phyloP scores from a whole-genome alignment of 2,329 filamentous ascomycete species.

The Fusarium foetens region DNA sequence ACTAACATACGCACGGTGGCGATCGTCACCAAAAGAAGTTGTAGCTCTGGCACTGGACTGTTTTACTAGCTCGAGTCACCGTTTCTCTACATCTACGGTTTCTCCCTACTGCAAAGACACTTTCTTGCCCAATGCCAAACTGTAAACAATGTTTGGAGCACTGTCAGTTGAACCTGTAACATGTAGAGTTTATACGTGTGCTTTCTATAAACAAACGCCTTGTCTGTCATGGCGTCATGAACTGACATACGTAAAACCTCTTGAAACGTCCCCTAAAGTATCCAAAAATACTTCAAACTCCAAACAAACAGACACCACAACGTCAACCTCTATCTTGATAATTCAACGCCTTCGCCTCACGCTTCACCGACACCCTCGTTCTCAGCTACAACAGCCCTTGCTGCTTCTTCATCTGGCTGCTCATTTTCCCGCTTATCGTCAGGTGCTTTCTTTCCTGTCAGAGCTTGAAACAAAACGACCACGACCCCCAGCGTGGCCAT shows the following conservation, averaged over 20 bases:
- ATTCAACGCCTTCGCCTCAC: slow-evolving; percentile 3
- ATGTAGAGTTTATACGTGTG: not conserved
- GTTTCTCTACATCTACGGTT: not conserved
- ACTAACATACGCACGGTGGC: not conserved
- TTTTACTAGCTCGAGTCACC: slow-evolving; percentile 1
- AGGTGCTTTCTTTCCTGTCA: slow-evolving; percentile 62
- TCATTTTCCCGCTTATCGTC: slow-evolving; percentile 59
- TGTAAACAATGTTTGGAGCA: slow-evolving; percentile 9
- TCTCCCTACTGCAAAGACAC: not conserved
- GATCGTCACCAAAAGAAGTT: not conserved
- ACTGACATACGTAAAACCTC: not conserved
- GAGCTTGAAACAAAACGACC: slow-evolving; percentile 60
- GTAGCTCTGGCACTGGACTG: not conserved
- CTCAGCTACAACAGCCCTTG: slow-evolving; percentile 41
- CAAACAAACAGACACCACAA: not conserved
- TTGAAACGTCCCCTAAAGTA: not conserved
- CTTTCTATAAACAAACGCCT: not conserved
- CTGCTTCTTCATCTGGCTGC: slow-evolving; percentile 47
- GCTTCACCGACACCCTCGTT: slow-evolving; percentile 49
- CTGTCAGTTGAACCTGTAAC: slow-evolving; percentile 3
- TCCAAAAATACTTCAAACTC: slow-evolving; percentile 1
- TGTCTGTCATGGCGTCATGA: slow-evolving; percentile 7
- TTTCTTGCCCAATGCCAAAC: slow-evolving; percentile 1
- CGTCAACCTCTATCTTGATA: not conserved
- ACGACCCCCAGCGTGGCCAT: slow-evolving; percentile 57